Percentiles rank a stretch among this genome's conserved stretches.
Evolutionary conservation across 2,329 filamentous ascomycete genomes (phyloP).

Genomic region (Phaeosphaeriaceae sp.): DNA sequence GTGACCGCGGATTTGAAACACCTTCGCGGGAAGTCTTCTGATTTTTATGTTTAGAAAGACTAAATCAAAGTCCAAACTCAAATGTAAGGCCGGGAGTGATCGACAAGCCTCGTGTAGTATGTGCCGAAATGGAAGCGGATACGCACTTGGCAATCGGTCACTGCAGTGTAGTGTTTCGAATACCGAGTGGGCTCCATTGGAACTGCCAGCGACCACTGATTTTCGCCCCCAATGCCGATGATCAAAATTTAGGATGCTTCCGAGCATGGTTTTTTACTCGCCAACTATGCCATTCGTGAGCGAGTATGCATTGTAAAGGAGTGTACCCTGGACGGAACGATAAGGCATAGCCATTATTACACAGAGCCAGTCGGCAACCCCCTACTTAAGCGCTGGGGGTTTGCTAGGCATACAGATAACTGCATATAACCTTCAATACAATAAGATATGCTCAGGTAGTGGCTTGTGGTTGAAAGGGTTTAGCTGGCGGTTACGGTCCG

Average conservation of each 20-base stretch:
- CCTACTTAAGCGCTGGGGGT: no score
- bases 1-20: no score
- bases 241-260: neutral
- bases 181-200: neutral
- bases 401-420: no score
- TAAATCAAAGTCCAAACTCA: neutral
- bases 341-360: neutral
- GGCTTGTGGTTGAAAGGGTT: no score
- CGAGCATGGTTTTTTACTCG: neutral
- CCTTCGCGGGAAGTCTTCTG: no score
- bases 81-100: neutral
- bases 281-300: neutral
- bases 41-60: no score
- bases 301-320: neutral
- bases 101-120: neutral
- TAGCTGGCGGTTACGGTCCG: no score
- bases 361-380: no score
- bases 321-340: neutral
- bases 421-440: no score
- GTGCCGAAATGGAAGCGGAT: neutral
- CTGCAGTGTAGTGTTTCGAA: slow-evolving; percentile 1
- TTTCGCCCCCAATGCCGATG: neutral
- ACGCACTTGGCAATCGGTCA: neutral
- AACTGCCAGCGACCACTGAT: neutral
- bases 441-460: no score